Evolutionary conservation across 139 green algal species (phyloP).

Genomic region (Chlorella sp.): DNA sequence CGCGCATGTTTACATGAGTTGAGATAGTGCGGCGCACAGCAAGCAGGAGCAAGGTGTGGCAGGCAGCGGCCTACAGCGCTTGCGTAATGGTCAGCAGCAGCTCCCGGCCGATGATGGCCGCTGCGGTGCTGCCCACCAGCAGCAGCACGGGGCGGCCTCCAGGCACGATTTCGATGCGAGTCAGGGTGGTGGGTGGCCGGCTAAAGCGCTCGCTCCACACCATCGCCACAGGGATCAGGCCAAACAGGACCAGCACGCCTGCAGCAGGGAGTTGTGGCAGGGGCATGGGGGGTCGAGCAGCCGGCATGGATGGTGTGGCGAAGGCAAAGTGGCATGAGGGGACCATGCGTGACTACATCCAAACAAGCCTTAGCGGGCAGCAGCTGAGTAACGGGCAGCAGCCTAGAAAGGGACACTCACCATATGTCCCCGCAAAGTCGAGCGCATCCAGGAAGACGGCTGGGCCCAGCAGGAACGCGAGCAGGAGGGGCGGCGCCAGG

Average conservation of each 20-base stretch:
- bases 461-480: not conserved
- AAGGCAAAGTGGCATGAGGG: no score
- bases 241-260: constrained; percentile 76
- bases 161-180: constrained; percentile 44
- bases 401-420: no score
- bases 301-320: no score
- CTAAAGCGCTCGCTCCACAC: constrained; percentile 62
- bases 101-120: constrained; percentile 53
- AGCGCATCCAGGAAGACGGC: constrained; percentile 71
- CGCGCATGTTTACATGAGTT: no score
- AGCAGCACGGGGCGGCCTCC: constrained; percentile 52
- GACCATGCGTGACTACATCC: no score
- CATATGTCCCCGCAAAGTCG: constrained; percentile 73
- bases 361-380: no score
- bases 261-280: no score
- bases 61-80: not conserved
- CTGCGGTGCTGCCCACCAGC: constrained; percentile 37
- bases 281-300: no score
- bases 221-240: constrained; percentile 74
- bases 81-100: constrained; percentile 12
- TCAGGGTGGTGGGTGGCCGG: constrained; percentile 26
- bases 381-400: no score
- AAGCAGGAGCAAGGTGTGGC: not conserved
- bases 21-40: not conserved
- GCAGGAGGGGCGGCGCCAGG: constrained; percentile 11